A percentile compares a stretch with the other conserved stretches of the same genome.
Evolutionary conservation across 169 alveolate species (phyloP).

Genomic region (Cytauxzoon felis): DNA sequence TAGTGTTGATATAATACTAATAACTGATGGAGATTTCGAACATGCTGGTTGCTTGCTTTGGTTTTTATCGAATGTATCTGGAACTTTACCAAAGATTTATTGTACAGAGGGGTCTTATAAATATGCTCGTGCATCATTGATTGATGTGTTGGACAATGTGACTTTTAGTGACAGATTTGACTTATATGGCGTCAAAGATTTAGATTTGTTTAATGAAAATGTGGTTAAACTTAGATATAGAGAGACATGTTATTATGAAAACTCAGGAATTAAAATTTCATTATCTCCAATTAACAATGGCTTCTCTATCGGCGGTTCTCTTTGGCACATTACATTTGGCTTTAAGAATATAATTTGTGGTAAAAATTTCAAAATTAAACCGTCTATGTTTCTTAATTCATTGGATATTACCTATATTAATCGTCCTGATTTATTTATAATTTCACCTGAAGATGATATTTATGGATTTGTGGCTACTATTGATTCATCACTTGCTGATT

Average conservation of each 20-base stretch:
- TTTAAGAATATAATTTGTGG: slow-evolving; percentile 31
- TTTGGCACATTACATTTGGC: slow-evolving; percentile 37
- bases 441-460: slow-evolving; percentile 2
- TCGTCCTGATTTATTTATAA: slow-evolving; percentile 25
- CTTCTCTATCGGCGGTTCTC: slow-evolving; percentile 53
- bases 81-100: slow-evolving; percentile 24
- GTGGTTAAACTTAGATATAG: slow-evolving; percentile 31
- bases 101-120: slow-evolving; percentile 60
- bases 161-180: slow-evolving; percentile 39
- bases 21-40: slow-evolving; percentile 55
- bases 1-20: slow-evolving; percentile 36
- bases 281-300: slow-evolving; percentile 49
- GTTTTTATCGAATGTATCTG: slow-evolving; percentile 20
- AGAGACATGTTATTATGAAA: slow-evolving; percentile 18
- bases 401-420: slow-evolving; percentile 4
- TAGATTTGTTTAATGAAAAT: slow-evolving; percentile 19
- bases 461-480: slow-evolving; percentile 4
- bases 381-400: slow-evolving; percentile 29
- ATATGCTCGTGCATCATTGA: slow-evolving; percentile 45
- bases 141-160: slow-evolving; percentile 53
- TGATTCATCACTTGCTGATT: too few relatives aligned
- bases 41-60: slow-evolving; percentile 50
- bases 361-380: slow-evolving; percentile 16
- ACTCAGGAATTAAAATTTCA: slow-evolving; percentile 1
- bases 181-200: slow-evolving; percentile 15